Conservation (phyloP, 2,329 filamentous ascomycete genomes). For the Curvularia hawaiiensis region DNA sequence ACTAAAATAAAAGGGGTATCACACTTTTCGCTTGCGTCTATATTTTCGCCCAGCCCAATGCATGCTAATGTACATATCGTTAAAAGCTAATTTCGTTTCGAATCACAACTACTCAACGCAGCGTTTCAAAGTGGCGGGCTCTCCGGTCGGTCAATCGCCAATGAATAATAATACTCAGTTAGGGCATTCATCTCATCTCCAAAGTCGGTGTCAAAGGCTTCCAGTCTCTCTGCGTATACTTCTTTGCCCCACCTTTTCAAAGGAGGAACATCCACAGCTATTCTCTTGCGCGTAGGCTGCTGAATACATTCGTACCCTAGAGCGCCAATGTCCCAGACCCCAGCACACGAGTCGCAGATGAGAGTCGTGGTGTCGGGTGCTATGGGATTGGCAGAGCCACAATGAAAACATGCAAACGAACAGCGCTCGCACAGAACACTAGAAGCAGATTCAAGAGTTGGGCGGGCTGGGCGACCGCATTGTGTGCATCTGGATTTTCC, state of each 20-base stretch:
- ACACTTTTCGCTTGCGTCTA: neutral
- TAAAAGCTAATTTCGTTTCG: neutral
- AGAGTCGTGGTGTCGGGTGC: slow-evolving; percentile 24
- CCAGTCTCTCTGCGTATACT: slow-evolving; percentile 7
- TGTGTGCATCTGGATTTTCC: slow-evolving; percentile 42
- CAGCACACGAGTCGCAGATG: slow-evolving; percentile 39
- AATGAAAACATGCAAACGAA: slow-evolving; percentile 51
- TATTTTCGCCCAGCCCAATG: neutral
- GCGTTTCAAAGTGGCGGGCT: slow-evolving; percentile 24
- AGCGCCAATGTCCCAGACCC: slow-evolving; percentile 45
- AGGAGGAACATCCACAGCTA: slow-evolving; percentile 17
- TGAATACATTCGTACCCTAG: slow-evolving; percentile 46
- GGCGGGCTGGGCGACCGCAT: slow-evolving; percentile 42
- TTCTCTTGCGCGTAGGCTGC: slow-evolving; percentile 13
- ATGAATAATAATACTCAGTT: slow-evolving; percentile 39
- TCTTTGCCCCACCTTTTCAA: slow-evolving; percentile 23
- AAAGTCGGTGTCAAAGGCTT: slow-evolving; percentile 26
- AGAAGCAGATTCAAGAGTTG: slow-evolving; percentile 8
- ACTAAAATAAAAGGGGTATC: neutral
- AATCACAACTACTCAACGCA: neutral
- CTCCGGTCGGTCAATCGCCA: slow-evolving; percentile 33
- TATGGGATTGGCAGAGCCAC: slow-evolving; percentile 32
- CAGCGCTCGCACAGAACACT: slow-evolving; percentile 48
- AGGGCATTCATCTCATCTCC: slow-evolving; percentile 46
- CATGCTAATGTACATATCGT: neutral